Percentiles rank a stretch among this genome's conserved stretches.
phyloP scores from a whole-genome alignment of 306 rosid genomes.

The Pyrus bretschneideri region DNA sequence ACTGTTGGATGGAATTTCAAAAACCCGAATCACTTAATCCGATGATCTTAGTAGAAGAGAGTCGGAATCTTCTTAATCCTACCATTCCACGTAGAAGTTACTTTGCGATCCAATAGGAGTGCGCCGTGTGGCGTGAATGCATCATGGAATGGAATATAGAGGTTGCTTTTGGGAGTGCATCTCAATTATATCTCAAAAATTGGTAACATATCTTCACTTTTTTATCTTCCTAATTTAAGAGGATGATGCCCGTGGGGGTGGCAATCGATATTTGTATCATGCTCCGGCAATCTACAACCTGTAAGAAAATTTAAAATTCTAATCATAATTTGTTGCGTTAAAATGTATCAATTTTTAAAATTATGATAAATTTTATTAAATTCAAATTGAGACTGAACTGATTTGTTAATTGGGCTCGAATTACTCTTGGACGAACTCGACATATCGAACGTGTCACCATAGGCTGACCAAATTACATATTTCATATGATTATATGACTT shows the following conservation, averaged over 20 bases:
- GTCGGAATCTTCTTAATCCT: no score
- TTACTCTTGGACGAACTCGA: neutral
- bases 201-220: neutral
- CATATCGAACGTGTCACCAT: neutral
- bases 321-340: no score
- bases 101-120: neutral
- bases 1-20: no score
- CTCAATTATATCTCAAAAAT: neutral
- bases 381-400: neutral
- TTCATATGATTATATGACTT: no score
- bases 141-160: neutral
- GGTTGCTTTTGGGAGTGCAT: neutral
- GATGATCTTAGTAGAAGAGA: no score
- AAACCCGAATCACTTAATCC: fast-evolving
- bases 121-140: neutral
- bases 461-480: neutral
- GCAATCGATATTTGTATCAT: neutral
- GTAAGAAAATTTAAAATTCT: neutral
- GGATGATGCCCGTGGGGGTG: neutral
- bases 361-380: no score
- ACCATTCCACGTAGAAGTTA: neutral
- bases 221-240: neutral
- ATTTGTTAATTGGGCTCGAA: neutral
- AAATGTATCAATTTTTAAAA: no score
- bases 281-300: neutral